These are phyloP conservation scores for Posidonia oceanica DNA, from an alignment of 116 monocot species.

Conservation along the genomic window DNA sequence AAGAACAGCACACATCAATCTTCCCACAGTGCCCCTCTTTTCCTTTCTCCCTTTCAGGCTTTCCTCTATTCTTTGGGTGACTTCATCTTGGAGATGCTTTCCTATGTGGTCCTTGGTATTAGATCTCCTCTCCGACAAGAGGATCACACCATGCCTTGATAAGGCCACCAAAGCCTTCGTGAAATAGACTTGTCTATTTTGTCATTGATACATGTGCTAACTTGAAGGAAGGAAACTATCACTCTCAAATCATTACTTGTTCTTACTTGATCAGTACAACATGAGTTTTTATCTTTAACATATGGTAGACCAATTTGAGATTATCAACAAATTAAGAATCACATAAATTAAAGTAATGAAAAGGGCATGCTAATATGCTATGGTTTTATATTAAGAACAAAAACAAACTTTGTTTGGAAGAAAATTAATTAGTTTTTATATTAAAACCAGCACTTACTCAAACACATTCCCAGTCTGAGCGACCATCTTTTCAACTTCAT, in stretches of 20 bases:
- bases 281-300: background rate
- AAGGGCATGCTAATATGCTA: too few relatives aligned
- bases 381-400: too few relatives aligned
- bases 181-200: slow-evolving; percentile 9
- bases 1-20: slow-evolving; percentile 4
- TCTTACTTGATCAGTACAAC: background rate
- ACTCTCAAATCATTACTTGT: background rate
- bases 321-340: background rate
- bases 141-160: slow-evolving; percentile 5
- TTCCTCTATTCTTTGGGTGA: background rate
- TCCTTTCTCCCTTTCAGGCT: background rate
- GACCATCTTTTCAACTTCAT: too few relatives aligned
- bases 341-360: too few relatives aligned
- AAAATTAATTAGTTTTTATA: too few relatives aligned
- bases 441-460: too few relatives aligned
- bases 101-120: background rate
- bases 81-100: background rate
- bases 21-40: background rate
- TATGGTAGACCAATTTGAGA: background rate
- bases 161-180: slow-evolving; percentile 1
- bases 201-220: slow-evolving; percentile 10
- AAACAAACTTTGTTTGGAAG: too few relatives aligned
- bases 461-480: too few relatives aligned
- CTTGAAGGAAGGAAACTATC: slow-evolving; percentile 1
- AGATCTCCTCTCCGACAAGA: slow-evolving; percentile 12